Percentiles rank a stretch among this genome's conserved stretches.
These are phyloP conservation scores for Croton setiger DNA, from an alignment of 441 rosid species.

Conservation along the genomic window DNA sequence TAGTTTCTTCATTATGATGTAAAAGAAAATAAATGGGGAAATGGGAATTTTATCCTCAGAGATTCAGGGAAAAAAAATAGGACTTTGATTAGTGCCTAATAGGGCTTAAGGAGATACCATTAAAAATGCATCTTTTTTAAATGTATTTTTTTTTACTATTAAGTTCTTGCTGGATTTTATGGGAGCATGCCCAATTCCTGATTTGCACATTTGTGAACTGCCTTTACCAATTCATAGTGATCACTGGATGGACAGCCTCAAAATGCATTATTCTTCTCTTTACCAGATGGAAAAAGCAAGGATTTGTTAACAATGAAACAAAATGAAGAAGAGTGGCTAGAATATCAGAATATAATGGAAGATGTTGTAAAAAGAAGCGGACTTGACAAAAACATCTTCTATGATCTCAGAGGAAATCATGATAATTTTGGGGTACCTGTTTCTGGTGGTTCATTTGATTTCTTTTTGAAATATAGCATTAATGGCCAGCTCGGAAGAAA, in stretches of 20 bases:
- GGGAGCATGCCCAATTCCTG: not conserved
- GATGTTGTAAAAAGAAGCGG: constrained; percentile 64
- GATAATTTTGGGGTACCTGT: constrained; percentile 83
- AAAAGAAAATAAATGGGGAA: not conserved
- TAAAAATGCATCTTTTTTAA: not conserved
- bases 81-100: not conserved
- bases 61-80: not conserved
- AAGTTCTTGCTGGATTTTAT: not conserved
- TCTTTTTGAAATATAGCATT: constrained; percentile 78
- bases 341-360: constrained; percentile 64
- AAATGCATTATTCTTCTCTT: constrained; percentile 12
- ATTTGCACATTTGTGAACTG: not conserved
- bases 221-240: constrained; percentile 1
- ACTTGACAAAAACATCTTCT: constrained; percentile 63
- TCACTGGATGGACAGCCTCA: not conserved
- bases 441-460: constrained; percentile 62
- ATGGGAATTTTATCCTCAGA: not conserved
- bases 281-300: constrained; percentile 84
- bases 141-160: not conserved
- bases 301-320: constrained; percentile 80
- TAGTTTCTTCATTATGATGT: not conserved
- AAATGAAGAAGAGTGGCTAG: constrained; percentile 81
- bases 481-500: constrained; percentile 64
- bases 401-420: constrained; percentile 94
- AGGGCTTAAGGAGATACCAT: not conserved